Evolutionary conservation across 306 rosid genomes (phyloP), one percentile per base, ranked within the genome.

Genomic region (Cyamopsis tetragonoloba): DNA sequence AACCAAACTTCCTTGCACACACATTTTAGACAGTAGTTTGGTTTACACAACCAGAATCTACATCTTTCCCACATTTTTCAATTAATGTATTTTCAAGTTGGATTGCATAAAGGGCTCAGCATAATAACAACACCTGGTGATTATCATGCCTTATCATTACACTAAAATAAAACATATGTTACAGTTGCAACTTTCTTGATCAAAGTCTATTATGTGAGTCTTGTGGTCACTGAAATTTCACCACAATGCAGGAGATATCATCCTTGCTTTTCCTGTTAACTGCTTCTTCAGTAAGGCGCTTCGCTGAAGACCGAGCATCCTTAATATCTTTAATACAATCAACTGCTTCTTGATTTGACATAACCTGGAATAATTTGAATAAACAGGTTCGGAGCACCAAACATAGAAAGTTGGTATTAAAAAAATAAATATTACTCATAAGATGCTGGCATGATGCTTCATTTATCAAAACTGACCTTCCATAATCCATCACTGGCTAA

Each of bases 401-500:
- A 34, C 31, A 62, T 46, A 14, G 15, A 17, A 31, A 5, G 8
- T 28, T 9, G 24, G 30, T 38, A 30, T 2, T 28, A 4, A 34
- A 43, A 14, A 8, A 46, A 26, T 4, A 6, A 65, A 12, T n/a
- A n/a, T 1, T 3, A 44, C 13, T 10, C 12, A 43, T 61, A 15
- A 69, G 23, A 46, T 64, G 55, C 28, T 13, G 30, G 49, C 31
- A 66, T 44, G 26, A 22, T 19, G 66, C 32, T 72, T 67, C 43
- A 46, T 41, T 55, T 43, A 44, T 49, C n/a, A 37, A 66, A 74
- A 57, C 87, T 71, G 47, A 92, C 98, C 96, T 93, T 93, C 98
- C 99, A 93, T 44, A 93, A 80, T 71, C 97, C 99, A 57, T 93
- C 99, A 59, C 98, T 92, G 58, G 98, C 98, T 77, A 92, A 78